Percentiles rank a stretch among this genome's conserved stretches.
phyloP scores from a whole-genome alignment of 1,284 basidiomycete species.

The Sutorius eximius region DNA sequence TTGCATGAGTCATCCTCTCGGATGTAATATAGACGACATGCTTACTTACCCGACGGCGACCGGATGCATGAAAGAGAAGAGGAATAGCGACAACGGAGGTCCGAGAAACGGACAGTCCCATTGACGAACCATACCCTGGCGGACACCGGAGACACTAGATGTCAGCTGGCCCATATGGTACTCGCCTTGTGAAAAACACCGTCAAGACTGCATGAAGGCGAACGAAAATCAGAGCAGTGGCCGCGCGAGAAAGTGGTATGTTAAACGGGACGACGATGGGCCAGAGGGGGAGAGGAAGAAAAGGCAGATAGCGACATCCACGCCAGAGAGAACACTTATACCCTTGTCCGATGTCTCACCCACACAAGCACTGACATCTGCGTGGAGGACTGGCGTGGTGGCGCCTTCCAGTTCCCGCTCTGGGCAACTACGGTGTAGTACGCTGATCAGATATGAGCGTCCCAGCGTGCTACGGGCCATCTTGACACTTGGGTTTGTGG shows the following conservation, averaged over 20 bases:
- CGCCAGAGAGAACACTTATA: neutral
- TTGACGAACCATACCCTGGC: neutral
- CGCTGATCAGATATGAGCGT: neutral
- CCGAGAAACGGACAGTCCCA: neutral
- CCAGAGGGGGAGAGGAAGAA: too few species aligned
- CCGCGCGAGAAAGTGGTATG: neutral
- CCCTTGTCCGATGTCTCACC: conserved; percentile 2
- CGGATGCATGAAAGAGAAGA: neutral
- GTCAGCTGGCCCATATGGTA: neutral
- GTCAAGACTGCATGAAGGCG: neutral
- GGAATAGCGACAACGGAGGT: neutral
- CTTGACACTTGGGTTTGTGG: neutral
- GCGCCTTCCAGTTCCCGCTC: neutral
- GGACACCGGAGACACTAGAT: neutral
- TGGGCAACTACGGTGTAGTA: neutral
- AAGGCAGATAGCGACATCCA: neutral
- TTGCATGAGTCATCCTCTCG: neutral
- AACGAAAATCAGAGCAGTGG: too few species aligned
- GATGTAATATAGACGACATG: neutral
- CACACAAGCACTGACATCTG: neutral
- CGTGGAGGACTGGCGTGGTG: neutral
- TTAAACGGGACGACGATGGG: too few species aligned
- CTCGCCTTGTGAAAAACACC: neutral
- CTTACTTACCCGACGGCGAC: neutral
- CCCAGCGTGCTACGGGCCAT: neutral